Conservation (phyloP, 768 basidiomycete genomes). For the Pulveroboletus frians region DNA sequence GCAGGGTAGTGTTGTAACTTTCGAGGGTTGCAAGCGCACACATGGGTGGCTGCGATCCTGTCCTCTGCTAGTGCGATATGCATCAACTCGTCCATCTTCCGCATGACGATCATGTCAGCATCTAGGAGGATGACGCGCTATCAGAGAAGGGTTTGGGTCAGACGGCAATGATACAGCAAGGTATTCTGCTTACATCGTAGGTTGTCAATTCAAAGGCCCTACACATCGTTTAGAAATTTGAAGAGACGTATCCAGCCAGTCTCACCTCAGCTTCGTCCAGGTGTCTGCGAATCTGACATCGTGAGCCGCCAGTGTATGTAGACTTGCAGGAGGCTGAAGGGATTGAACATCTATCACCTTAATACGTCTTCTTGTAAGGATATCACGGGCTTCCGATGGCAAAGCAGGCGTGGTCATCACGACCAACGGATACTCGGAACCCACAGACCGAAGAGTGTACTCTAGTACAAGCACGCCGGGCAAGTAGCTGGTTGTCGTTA, state of each 20-base stretch:
- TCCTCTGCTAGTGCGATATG: conserved; percentile 49
- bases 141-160: conserved; percentile 1
- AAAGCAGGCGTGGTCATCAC: conserved; percentile 68
- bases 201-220: conserved; percentile 60
- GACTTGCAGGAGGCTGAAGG: conserved; percentile 47
- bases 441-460: conserved; percentile 44
- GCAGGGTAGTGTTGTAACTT: conserved; percentile 78
- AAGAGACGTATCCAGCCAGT: conserved; percentile 20
- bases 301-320: conserved; percentile 29
- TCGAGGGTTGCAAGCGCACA: conserved; percentile 91
- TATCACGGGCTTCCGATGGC: conserved; percentile 42
- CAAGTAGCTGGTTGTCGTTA: conserved; percentile 62
- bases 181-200: conserved; percentile 50
- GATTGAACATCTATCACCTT: conserved; percentile 52
- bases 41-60: conserved; percentile 85
- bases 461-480: conserved; percentile 54
- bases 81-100: conserved; percentile 78
- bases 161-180: neutral
- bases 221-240: neutral
- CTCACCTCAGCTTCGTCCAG: conserved; percentile 57
- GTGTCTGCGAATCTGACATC: conserved; percentile 56
- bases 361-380: conserved; percentile 54
- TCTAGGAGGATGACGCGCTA: conserved; percentile 80
- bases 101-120: conserved; percentile 80
- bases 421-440: conserved; percentile 69